Base-by-base conservation (phyloP, 1,284 basidiomycete species). In the Cutaneotrichosporon cavernicola region DNA sequence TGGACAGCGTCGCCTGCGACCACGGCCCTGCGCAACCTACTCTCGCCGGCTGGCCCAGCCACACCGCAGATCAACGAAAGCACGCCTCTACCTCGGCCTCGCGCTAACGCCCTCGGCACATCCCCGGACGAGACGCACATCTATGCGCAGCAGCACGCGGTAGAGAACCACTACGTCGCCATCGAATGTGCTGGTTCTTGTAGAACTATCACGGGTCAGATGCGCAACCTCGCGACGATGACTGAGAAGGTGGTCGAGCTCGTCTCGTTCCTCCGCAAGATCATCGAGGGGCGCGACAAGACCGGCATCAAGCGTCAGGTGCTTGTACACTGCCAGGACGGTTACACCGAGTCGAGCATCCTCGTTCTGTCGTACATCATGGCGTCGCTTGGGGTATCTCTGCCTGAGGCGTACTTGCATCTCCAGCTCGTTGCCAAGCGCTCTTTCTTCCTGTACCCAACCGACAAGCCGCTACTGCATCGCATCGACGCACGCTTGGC, bases 391-490 rank as follows among this genome's bases (percentile, higher is more conserved):
- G 84, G 70, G 73, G 89, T 78, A 36, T 77, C 84, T 55, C 85
- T 97, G 13, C 90, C 94, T 5, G 91, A 95, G 74, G 95, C 94
- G 18, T 98, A 77, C 85, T 85, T 82, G 85, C 90, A 84, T 82
- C 86, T 82, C 75, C 85, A 86, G 87, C 68, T 90, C 83, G 76
- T 78, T 4, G 78, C 81, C 47, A 76, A 83, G 34, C 79, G 85
- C 40, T 83, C 82, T n/a, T 99, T 99, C 83, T 98, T 97, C 72
- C 91, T 98, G 58, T 97, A 97, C 78, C 87, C 88, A 56, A 83
- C 83, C 49, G 95, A 97, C 78, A 80, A 95, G 59, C 84, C 85
- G 0, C 76, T 96, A n/a, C 82, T 98, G 69, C 84, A 87, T 70
- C 84, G 85, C 62, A 85, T 96, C 61, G 93, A 96, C 81, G 81